A percentile compares a stretch with the other conserved stretches of the same genome.
Evolutionary conservation across 495 filamentous ascomycete species (phyloP).

Genomic region (Astrocystis sublimbata): DNA sequence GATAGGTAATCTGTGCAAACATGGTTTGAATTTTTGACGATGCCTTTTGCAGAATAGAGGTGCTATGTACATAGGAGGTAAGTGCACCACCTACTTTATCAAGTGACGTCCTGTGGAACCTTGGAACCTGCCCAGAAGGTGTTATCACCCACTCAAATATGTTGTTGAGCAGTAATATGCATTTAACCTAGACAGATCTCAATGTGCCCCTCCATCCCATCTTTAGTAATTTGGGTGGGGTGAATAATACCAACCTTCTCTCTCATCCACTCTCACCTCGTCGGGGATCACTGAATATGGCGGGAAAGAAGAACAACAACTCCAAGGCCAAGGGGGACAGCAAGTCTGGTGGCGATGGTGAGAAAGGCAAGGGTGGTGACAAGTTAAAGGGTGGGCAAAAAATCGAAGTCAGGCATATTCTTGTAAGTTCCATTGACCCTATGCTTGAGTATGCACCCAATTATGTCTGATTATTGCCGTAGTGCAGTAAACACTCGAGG

Average conservation of each 20-base stretch:
- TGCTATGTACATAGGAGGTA: no score
- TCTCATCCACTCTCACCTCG: neutral
- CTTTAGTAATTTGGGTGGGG: neutral
- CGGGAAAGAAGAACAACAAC: conserved; percentile 33
- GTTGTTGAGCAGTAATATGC: neutral
- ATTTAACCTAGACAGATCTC: neutral
- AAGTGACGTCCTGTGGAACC: no score
- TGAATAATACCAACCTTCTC: neutral
- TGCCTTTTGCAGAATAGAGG: no score
- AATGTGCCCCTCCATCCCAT: neutral
- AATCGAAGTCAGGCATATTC: conserved; percentile 87
- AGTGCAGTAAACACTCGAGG: conserved; percentile 87
- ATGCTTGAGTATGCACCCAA: no score
- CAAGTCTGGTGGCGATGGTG: conserved; percentile 50
- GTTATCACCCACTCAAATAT: neutral
- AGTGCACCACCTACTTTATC: no score
- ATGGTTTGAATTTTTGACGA: no score
- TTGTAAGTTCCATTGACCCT: conserved; percentile 51
- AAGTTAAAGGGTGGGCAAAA: conserved; percentile 72
- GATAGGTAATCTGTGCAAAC: no score
- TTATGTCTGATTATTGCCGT: conserved; percentile 11
- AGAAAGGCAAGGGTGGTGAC: conserved; percentile 46
- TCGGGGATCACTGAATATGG: conserved; percentile 1
- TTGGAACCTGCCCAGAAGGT: no score
- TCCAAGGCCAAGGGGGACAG: conserved; percentile 47